phyloP scores from a whole-genome alignment of 768 basidiomycete genomes.

The Amanita rimosa region DNA sequence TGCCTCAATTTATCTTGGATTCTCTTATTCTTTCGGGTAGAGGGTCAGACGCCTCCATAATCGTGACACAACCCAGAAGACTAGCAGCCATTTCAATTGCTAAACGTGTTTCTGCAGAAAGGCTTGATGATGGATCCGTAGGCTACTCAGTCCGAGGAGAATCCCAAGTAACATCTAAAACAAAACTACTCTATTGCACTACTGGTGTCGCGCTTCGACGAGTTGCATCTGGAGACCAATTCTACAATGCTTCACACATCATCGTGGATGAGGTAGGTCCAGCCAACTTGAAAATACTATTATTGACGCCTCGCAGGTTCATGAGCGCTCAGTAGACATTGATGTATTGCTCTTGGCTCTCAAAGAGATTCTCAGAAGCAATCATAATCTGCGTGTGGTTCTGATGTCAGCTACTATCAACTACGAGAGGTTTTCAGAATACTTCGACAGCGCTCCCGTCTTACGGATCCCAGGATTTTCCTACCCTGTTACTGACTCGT shows the following conservation, averaged over 20 bases:
- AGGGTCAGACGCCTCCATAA: constrained; percentile 61
- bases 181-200: constrained; percentile 82
- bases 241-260: constrained; percentile 69
- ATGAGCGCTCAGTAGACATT: constrained; percentile 86
- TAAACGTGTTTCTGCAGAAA: constrained; percentile 74
- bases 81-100: constrained; percentile 87
- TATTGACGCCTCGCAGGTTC: constrained; percentile 41
- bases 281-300: neutral
- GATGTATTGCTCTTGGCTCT: constrained; percentile 84
- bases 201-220: constrained; percentile 87
- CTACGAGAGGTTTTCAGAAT: constrained; percentile 70
- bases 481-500: constrained; percentile 70
- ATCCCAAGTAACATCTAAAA: constrained; percentile 49
- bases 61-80: constrained; percentile 85
- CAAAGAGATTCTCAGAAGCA: constrained; percentile 54
- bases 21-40: constrained; percentile 50
- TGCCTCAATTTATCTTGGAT: constrained; percentile 87
- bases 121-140: constrained; percentile 64
- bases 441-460: constrained; percentile 74
- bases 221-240: constrained; percentile 59
- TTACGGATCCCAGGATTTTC: constrained; percentile 78
- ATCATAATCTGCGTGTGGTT: constrained; percentile 57
- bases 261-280: constrained; percentile 76
- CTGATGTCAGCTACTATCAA: constrained; percentile 97
- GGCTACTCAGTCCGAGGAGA: constrained; percentile 91